These are phyloP conservation scores for Cynara cardunculus DNA, from an alignment of 129 eudicot genomes.

Conservation along the genomic window DNA sequence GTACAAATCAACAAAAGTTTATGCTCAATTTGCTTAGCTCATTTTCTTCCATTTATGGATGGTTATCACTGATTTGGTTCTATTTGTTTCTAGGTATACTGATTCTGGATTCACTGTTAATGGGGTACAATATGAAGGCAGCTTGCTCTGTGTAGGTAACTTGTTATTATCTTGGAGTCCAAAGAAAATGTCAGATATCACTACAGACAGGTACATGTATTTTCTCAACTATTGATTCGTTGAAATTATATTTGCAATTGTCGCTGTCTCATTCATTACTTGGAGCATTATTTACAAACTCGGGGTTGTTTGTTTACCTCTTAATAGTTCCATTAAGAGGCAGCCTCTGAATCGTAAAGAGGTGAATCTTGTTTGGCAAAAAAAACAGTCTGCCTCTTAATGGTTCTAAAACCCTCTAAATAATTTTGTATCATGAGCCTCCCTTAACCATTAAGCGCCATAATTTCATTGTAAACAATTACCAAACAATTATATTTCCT, in stretches of 20 bases:
- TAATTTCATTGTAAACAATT: too few species aligned
- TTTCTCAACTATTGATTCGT: not conserved
- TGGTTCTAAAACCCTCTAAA: too few species aligned
- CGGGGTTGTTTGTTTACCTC: too few species aligned
- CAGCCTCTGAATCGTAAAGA: too few species aligned
- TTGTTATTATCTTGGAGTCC: slow-evolving; percentile 89
- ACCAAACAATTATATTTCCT: too few species aligned
- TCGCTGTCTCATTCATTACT: not conserved
- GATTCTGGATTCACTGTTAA: slow-evolving; percentile 87
- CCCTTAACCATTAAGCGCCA: too few species aligned
- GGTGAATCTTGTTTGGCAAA: too few species aligned
- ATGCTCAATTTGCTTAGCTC: not conserved
- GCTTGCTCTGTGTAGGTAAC: slow-evolving; percentile 85
- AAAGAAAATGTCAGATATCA: slow-evolving; percentile 67
- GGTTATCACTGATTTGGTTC: not conserved
- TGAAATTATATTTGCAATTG: not conserved
- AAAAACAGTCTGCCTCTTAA: too few species aligned
- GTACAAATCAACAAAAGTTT: not conserved
- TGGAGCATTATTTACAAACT: not conserved
- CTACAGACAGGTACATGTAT: slow-evolving; percentile 58
- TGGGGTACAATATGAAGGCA: slow-evolving; percentile 85
- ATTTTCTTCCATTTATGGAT: not conserved
- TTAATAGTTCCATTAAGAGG: too few species aligned
- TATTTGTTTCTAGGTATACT: slow-evolving; percentile 53
- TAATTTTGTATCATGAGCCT: too few species aligned